Conservation (phyloP, 2,329 filamentous ascomycete genomes). For the Paraphoma chrysanthemicola region DNA sequence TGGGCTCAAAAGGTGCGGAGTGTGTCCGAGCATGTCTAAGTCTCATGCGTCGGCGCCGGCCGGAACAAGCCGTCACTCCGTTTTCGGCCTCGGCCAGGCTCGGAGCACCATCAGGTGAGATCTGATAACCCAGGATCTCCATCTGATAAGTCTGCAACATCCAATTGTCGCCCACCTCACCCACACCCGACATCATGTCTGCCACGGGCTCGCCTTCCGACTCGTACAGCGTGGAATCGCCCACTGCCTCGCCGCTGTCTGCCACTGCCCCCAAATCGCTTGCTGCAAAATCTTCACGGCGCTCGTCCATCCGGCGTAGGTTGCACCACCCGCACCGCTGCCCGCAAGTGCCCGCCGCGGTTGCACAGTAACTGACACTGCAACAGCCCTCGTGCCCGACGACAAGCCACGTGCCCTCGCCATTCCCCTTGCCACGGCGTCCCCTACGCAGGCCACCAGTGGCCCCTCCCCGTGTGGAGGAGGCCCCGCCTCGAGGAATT, state of each 20-base stretch:
- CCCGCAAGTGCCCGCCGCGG: constrained; percentile 1
- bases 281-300: constrained; percentile 19
- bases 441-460: constrained; percentile 24
- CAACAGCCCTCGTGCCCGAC: constrained; percentile 17
- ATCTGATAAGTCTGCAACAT: constrained; percentile 28
- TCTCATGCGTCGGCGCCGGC: too few species aligned
- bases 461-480: constrained; percentile 40
- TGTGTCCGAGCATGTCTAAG: too few species aligned
- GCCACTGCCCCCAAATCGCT: constrained; percentile 1
- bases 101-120: constrained; percentile 20
- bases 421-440: constrained; percentile 30
- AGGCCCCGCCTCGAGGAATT: constrained; percentile 48
- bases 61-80: too few species aligned
- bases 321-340: constrained; percentile 3
- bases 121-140: constrained; percentile 36
- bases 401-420: constrained; percentile 10
- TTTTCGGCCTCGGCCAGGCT: constrained; percentile 23
- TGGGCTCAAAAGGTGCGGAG: too few species aligned
- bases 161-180: constrained; percentile 16
- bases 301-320: constrained; percentile 26
- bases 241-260: constrained; percentile 18
- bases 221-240: constrained; percentile 14
- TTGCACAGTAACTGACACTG: constrained; percentile 14
- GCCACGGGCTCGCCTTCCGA: not conserved
- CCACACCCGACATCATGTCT: constrained; percentile 1